Evolutionary conservation across 371 early-diverging fungal genomes (phyloP).

Genomic region (Quaeritorhiza haematococci): DNA sequence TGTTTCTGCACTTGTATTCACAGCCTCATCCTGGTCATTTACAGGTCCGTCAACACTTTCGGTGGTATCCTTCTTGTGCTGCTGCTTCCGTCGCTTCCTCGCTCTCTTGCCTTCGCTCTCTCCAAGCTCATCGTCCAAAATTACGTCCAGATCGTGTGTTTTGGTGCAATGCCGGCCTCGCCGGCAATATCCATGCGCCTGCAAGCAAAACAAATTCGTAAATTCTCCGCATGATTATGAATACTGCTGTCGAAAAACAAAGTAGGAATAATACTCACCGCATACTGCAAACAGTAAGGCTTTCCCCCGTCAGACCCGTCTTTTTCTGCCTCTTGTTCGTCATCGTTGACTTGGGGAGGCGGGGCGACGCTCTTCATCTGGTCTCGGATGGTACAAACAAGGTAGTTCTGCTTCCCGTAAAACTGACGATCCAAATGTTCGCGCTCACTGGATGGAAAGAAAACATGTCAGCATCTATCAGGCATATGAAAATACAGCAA

Average conservation of each 20-base stretch:
- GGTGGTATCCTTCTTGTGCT: too few relatives aligned
- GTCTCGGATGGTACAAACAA: background rate
- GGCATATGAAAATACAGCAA: background rate
- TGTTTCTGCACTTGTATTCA: background rate
- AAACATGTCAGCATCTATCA: background rate
- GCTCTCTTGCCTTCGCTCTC: constrained; percentile 11
- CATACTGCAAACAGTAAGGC: constrained; percentile 63
- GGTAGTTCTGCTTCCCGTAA: constrained; percentile 5
- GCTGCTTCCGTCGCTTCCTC: background rate
- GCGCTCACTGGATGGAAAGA: constrained; percentile 28
- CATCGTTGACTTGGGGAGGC: constrained; percentile 3
- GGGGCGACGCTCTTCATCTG: background rate
- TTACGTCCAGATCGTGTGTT: constrained; percentile 75
- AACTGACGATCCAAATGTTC: constrained; percentile 12
- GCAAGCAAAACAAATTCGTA: constrained; percentile 10
- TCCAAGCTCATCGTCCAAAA: constrained; percentile 65
- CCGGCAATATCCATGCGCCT: constrained; percentile 70
- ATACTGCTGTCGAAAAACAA: constrained; percentile 2
- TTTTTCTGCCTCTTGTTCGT: constrained; percentile 6
- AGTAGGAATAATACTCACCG: constrained; percentile 42
- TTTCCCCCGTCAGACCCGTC: constrained; percentile 17
- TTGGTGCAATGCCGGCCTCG: constrained; percentile 52
- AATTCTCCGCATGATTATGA: background rate
- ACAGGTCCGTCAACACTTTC: background rate
- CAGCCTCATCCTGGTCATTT: background rate